A percentile compares a stretch with the other conserved stretches of the same genome.
These are phyloP conservation scores for Erodium chrysanthum DNA, from an alignment of 441 rosid genomes.

Conservation along the genomic window DNA sequence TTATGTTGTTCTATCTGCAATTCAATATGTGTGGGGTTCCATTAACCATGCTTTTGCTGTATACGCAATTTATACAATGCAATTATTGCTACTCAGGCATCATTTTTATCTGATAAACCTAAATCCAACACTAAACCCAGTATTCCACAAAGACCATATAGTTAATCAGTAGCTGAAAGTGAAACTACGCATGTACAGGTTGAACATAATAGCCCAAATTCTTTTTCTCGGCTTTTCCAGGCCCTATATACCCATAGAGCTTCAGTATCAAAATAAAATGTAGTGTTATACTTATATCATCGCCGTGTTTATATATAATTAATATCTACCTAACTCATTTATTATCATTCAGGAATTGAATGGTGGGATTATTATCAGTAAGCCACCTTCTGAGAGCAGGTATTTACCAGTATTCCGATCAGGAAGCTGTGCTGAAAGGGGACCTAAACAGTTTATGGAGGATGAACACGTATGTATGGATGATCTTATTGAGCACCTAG, in stretches of 20 bases:
- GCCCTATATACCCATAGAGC: neutral
- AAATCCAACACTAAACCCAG: neutral
- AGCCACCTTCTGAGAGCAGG: constrained; percentile 47
- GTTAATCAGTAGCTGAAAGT: neutral
- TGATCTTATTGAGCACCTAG: constrained; percentile 38
- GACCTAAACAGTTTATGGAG: constrained; percentile 36
- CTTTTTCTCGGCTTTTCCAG: neutral
- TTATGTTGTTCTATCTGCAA: too few species aligned
- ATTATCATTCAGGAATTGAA: constrained; percentile 48
- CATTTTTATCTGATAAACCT: neutral
- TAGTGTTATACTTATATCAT: neutral
- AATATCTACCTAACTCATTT: constrained; percentile 7
- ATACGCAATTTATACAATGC: too few species aligned
- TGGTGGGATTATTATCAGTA: constrained; percentile 38
- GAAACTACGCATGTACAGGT: neutral
- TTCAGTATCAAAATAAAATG: neutral
- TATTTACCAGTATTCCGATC: constrained; percentile 53
- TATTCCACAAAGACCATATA: neutral
- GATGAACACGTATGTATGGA: constrained; percentile 39
- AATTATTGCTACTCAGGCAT: too few species aligned
- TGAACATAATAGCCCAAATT: neutral
- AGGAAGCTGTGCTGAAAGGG: constrained; percentile 38
- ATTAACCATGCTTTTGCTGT: too few species aligned
- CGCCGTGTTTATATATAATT: neutral
- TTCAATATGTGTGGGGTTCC: too few species aligned